Conservation (phyloP, 73 alveolate genomes). For the Tetrahymena thermophila region DNA sequence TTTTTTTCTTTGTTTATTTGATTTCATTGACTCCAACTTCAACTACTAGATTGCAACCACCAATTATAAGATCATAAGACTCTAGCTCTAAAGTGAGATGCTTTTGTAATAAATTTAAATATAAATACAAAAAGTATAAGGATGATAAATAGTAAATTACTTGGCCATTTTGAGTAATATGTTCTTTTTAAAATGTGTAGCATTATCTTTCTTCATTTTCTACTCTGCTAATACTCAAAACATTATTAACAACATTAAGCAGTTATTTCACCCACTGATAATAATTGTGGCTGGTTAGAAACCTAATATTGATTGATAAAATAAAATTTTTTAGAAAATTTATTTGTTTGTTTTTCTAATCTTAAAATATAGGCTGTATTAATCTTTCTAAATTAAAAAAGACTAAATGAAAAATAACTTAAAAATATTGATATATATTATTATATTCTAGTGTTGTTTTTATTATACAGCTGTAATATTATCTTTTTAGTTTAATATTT, state of each 20-base stretch:
- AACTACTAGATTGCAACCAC: not conserved
- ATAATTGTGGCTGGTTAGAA: not conserved
- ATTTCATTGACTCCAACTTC: not conserved
- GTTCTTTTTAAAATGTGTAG: not conserved
- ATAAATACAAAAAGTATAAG: not conserved
- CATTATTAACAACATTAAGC: not conserved
- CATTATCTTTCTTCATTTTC: not conserved
- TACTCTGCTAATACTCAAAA: not conserved
- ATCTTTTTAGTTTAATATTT: too few species aligned
- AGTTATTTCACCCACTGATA: not conserved
- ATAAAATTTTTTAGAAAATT: not conserved
- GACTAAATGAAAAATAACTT: too few species aligned
- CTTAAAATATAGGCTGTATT: not conserved
- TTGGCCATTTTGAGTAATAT: not conserved
- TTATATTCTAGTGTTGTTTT: not conserved
- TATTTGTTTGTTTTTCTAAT: too few species aligned
- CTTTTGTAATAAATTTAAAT: not conserved
- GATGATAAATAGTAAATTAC: not conserved
- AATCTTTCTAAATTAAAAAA: not conserved
- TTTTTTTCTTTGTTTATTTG: not conserved
- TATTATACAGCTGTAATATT: too few species aligned
- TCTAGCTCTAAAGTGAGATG: not conserved
- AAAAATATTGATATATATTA: too few species aligned
- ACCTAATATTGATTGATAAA: not conserved
- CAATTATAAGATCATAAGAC: not conserved